Base-by-base conservation (phyloP, 305 asterid genomes). In the Salvia sclarea region DNA sequence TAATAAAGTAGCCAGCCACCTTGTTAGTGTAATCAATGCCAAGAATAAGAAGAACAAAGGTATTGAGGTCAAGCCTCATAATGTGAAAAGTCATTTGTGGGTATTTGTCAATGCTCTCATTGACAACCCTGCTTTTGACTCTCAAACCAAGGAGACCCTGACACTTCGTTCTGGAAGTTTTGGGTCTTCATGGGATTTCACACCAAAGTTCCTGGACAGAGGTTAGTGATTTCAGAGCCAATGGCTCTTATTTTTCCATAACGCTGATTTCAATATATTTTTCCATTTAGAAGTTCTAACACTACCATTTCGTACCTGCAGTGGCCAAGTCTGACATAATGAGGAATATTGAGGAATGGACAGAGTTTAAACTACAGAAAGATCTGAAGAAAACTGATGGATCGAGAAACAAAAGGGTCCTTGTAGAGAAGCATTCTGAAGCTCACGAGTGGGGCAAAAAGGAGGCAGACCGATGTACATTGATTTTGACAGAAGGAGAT, bases 401-500 rank as follows among this genome's bases (percentile, higher is more conserved):
- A 68, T 69, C 95, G 7, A 94, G 87, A 75, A 67, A 80, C 68
- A 77, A 76, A 57, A 82, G 85, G 78, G 81, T 91, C 37, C 73
- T 84, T 20, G 96, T 94, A 43, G 72, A 88, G 33, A 94, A 94
- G 76, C 84, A 91, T 50, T 87, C 85, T 50, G 98, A 94, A 78
- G 98, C 99, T 35, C 90, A 91, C 72, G 95, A 86, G 76, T 47
- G 98, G 99, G 45, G 93, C 24, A 61, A 43, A 43, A 61, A 43
- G 89, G 61, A 94, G 41, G 74, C 97, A 21, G 96, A 88, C 11
- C 86, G 72, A 78, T 94, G 99, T 72, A 94, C 99, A 41, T 82
- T 94, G 76, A 91, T 94, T 74, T 83, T 94, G 88, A 94, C 99
- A 22, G 99, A 94, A 86, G 99, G 99, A 81, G 99, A 94, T 84